Conservation (phyloP, 257 asterid genomes). For the Thymus mandschuricus region DNA sequence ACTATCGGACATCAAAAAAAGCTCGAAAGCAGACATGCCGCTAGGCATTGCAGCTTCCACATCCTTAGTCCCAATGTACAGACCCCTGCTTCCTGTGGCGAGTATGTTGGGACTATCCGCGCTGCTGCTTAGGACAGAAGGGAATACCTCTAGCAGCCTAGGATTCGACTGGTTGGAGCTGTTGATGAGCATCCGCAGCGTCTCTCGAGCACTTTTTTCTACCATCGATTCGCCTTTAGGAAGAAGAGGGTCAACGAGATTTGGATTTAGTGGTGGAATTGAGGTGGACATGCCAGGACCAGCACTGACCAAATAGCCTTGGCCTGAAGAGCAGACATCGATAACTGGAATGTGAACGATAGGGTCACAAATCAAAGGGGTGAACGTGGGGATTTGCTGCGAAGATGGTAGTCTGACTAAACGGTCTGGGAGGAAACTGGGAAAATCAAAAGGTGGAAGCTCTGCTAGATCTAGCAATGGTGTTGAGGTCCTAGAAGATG, state of each 20-base stretch:
- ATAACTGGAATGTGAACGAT: constrained; percentile 92
- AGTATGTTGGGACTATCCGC: constrained; percentile 45
- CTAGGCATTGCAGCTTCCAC: constrained; percentile 39
- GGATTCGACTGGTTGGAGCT: constrained; percentile 67
- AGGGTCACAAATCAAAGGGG: constrained; percentile 86
- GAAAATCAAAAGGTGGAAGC: constrained; percentile 61
- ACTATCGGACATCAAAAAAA: constrained; percentile 49
- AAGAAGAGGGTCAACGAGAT: constrained; percentile 55
- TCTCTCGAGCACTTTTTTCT: constrained; percentile 88
- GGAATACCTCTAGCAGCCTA: constrained; percentile 56
- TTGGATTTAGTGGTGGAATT: constrained; percentile 56
- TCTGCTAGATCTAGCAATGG: constrained; percentile 50
- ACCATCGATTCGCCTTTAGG: constrained; percentile 60
- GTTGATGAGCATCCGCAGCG: constrained; percentile 81
- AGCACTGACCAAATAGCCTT: constrained; percentile 84
- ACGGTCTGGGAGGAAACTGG: constrained; percentile 66
- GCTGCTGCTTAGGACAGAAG: constrained; percentile 49
- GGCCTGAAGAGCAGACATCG: constrained; percentile 88
- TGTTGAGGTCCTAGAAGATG: constrained; percentile 50
- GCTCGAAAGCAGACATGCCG: constrained; percentile 48
- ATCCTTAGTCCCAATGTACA: constrained; percentile 61
- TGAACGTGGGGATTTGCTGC: constrained; percentile 77
- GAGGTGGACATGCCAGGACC: constrained; percentile 69
- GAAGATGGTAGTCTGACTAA: constrained; percentile 56
- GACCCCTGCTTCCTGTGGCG: constrained; percentile 72